These are phyloP conservation scores for Saturnispora silvae DNA, from an alignment of 805 yeast genomes.

Conservation along the genomic window DNA sequence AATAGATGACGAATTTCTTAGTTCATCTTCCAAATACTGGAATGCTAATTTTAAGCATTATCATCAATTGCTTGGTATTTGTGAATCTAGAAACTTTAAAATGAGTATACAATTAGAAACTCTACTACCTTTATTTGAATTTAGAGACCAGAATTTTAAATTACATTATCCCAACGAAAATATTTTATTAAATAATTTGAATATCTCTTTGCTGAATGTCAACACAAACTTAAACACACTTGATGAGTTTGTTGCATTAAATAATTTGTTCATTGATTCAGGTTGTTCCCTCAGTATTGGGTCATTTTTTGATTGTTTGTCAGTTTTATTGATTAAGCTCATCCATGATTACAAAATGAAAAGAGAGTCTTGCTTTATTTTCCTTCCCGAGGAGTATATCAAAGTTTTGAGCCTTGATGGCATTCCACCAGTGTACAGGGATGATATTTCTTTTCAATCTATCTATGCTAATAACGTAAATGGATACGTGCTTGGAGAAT, in stretches of 20 bases:
- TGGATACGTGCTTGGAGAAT: constrained; percentile 7
- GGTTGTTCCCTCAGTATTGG: constrained; percentile 28
- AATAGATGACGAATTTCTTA: neutral
- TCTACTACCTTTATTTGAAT: constrained; percentile 21
- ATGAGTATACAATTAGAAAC: constrained; percentile 14
- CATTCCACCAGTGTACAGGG: constrained; percentile 23
- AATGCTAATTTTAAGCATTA: neutral
- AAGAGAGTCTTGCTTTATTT: constrained; percentile 2
- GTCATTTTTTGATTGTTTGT: constrained; percentile 24
- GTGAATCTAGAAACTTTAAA: neutral
- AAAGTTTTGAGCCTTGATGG: constrained; percentile 18
- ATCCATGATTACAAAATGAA: constrained; percentile 13
- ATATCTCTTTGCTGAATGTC: constrained; percentile 14
- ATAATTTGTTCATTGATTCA: constrained; percentile 19
- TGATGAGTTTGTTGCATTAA: constrained; percentile 16
- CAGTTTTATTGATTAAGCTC: constrained; percentile 16
- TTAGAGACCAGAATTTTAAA: constrained; percentile 24
- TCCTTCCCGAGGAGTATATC: constrained; percentile 11
- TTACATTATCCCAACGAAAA: constrained; percentile 17
- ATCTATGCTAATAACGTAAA: constrained; percentile 17
- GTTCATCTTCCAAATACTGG: neutral
- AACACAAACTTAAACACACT: constrained; percentile 14
- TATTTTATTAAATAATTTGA: constrained; percentile 16
- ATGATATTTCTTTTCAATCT: constrained; percentile 14
- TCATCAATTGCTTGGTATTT: neutral